phyloP scores from a whole-genome alignment of 176 grass and related monocot species.

The Musa itinerans region DNA sequence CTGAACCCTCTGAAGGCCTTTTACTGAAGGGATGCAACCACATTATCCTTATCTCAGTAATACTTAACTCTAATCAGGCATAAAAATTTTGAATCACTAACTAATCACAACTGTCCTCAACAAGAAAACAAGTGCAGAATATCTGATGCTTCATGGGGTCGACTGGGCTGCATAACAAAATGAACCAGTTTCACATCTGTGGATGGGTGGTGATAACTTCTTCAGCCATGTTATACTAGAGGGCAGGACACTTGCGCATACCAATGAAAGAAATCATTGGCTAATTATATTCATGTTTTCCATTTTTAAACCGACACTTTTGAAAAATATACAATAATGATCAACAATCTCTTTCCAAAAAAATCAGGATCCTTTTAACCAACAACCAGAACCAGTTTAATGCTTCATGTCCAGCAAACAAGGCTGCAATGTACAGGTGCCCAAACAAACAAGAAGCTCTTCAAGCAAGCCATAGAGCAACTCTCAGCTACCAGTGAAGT shows the following conservation, averaged over 20 bases:
- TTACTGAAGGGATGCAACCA: too few relatives aligned
- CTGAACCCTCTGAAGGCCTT: too few relatives aligned
- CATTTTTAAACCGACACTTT: not conserved
- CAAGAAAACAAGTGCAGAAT: not conserved
- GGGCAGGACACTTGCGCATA: slow-evolving; percentile 13
- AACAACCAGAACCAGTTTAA: not conserved
- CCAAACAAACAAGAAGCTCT: slow-evolving; percentile 28
- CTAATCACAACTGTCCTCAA: not conserved
- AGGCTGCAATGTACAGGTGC: slow-evolving; percentile 56
- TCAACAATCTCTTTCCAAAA: slow-evolving; percentile 5
- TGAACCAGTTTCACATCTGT: slow-evolving; percentile 59
- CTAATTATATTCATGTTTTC: not conserved
- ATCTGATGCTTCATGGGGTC: slow-evolving; percentile 27
- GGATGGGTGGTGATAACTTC: slow-evolving; percentile 74
- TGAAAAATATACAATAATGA: not conserved
- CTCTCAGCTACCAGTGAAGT: not conserved
- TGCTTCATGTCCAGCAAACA: slow-evolving; percentile 32
- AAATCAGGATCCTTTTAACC: not conserved
- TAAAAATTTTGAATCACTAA: not conserved
- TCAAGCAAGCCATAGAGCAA: not conserved
- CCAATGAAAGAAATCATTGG: not conserved
- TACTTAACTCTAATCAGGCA: not conserved
- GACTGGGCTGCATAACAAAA: slow-evolving; percentile 59
- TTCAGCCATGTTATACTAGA: slow-evolving; percentile 11
- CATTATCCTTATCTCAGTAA: not conserved